Base-by-base conservation (phyloP, 345 rosid genomes). In the Streptanthus diversifolius region DNA sequence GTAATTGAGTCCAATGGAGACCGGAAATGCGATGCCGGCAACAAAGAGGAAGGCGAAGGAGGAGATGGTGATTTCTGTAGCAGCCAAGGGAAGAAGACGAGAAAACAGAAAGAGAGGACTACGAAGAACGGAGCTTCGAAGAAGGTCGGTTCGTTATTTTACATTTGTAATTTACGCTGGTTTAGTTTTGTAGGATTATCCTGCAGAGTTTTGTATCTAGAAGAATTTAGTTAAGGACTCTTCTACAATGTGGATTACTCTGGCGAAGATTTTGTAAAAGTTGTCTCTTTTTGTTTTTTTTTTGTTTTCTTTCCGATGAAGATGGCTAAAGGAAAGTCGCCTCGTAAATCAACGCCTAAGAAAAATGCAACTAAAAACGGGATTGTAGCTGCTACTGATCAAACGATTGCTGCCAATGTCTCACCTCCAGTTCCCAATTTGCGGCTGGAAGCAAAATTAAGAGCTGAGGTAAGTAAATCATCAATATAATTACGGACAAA, bases 381-480 rank as follows among this genome's bases (percentile, higher is more conserved):
- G 21, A 65, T 22, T 43, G 71, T 36, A 55, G 62, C 70, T 49
- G 37, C 60, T 43, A 61, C 45, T 55, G 74, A 72, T 71, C 56
- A 52, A 47, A 57, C 33, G 7, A 73, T 74, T 66, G 45, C 47
- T 43, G 73, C 54, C 21, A 79, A 54, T 57, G 67, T 76, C 27
- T 66, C 86, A 7, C 77, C 82, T 24, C 48, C 66, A 37, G 66
- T 87, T 39, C 88, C 88, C 13, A 88, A 89, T 83, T 77, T 93
- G 70, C 84, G 90, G 17, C 76, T 89, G 35, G 96, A 93, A 82
- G 97, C 88, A 22, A 91, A 88, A 68, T 58, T 89, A 77, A 83
- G 69, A 63, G 92, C 88, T n/a, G 91, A 89, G 95, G 98, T 87
- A n/a, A 72, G 83, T 77, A 0, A 13, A 35, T 9, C 15, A 71